These are phyloP conservation scores for Pseudocercospora macadamiae DNA, from an alignment of 2,329 filamentous ascomycete genomes.

Conservation along the genomic window DNA sequence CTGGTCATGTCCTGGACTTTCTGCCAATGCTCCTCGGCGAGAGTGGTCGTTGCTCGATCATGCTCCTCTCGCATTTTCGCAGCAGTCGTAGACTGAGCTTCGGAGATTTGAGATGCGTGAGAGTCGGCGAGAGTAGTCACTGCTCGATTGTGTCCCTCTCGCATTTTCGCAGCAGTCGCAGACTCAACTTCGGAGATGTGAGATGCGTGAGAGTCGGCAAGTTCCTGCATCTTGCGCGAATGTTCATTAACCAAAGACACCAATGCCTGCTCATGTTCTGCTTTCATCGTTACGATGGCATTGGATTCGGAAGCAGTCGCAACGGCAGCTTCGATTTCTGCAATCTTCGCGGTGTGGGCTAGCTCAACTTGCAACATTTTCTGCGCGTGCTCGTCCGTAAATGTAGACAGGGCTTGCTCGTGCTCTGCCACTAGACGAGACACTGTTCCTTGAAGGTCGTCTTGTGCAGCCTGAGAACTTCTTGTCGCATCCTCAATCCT, in stretches of 20 bases:
- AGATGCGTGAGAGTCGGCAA: conserved; percentile 16
- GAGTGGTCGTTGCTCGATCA: conserved; percentile 8
- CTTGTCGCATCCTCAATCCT: conserved; percentile 18
- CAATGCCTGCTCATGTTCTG: conserved; percentile 20
- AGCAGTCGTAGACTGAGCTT: conserved; percentile 10
- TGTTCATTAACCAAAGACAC: conserved; percentile 19
- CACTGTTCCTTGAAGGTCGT: conserved; percentile 13
- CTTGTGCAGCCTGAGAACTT: conserved; percentile 9
- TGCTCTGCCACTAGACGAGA: conserved; percentile 18
- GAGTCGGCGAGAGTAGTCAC: conserved; percentile 19
- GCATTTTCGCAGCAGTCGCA: not conserved
- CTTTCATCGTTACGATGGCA: not conserved
- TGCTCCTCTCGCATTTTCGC: conserved; percentile 15
- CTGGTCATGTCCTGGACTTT: conserved; percentile 19
- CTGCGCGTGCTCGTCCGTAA: conserved; percentile 13
- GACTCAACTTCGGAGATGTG: conserved; percentile 15
- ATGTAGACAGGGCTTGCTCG: conserved; percentile 11
- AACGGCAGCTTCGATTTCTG: conserved; percentile 12
- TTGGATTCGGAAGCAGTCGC: conserved; percentile 5
- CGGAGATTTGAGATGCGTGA: conserved; percentile 10
- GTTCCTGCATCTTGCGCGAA: conserved; percentile 19
- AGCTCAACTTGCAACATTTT: conserved; percentile 13
- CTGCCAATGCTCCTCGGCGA: conserved; percentile 22
- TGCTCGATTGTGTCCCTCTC: conserved; percentile 21
- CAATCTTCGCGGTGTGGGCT: conserved; percentile 11